Percentiles rank a stretch among this genome's conserved stretches.
Evolutionary conservation across 1,139 yeast species (phyloP).

Genomic region (Candida gigantensis): DNA sequence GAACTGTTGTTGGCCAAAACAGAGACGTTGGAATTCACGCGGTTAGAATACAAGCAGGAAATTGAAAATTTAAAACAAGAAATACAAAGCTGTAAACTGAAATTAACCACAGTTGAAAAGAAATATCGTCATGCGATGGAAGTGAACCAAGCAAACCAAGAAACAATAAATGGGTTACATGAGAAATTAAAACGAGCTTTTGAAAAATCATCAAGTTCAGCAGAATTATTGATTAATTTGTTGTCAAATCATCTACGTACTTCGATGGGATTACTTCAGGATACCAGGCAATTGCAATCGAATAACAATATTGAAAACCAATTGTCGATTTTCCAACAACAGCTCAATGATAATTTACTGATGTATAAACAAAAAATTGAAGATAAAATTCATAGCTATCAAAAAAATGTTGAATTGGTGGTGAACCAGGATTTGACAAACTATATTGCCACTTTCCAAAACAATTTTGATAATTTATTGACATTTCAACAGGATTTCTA

Average conservation of each 20-base stretch:
- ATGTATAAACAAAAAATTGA: conserved; percentile 8
- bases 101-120: conserved; percentile 3
- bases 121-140: conserved; percentile 1
- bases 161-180: conserved; percentile 6
- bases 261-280: conserved; percentile 9
- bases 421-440: conserved; percentile 9
- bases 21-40: conserved; percentile 11
- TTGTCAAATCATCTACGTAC: conserved; percentile 12
- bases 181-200: conserved; percentile 10
- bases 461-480: conserved; percentile 7
- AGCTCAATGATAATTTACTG: conserved; percentile 7
- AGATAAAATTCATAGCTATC: conserved; percentile 5
- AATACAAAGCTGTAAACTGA: conserved; percentile 7
- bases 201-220: conserved; percentile 12
- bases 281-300: conserved; percentile 4
- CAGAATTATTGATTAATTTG: conserved; percentile 9
- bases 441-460: conserved; percentile 7
- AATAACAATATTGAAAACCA: neutral
- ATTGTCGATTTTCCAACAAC: conserved; percentile 7
- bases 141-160: conserved; percentile 3
- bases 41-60: conserved; percentile 11
- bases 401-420: conserved; percentile 7
- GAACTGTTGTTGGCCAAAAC: conserved; percentile 18
- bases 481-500: conserved; percentile 10
- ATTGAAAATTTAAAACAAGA: conserved; percentile 10